phyloP scores from a whole-genome alignment of 306 rosid species.

The Cicer chorassanicum region DNA sequence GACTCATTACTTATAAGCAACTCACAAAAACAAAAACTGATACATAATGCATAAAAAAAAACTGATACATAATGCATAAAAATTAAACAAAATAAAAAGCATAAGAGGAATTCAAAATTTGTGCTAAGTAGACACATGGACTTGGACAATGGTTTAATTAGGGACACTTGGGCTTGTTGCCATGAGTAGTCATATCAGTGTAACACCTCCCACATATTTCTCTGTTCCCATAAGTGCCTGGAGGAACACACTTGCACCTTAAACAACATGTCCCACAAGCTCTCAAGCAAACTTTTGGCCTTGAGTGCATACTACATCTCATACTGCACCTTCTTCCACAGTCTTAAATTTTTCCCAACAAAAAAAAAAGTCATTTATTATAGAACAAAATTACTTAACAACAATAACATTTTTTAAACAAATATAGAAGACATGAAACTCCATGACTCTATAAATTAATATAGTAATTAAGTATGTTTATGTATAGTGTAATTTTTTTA shows the following conservation, averaged over 20 bases:
- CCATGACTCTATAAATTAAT: too few relatives aligned
- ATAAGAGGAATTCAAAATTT: not conserved
- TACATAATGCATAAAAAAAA: not conserved
- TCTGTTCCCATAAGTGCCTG: slow-evolving; percentile 56
- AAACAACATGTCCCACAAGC: slow-evolving; percentile 57
- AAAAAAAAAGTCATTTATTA: not conserved
- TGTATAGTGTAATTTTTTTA: too few relatives aligned
- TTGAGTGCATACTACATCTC: slow-evolving; percentile 50
- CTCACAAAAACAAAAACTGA: not conserved
- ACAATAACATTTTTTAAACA: not conserved
- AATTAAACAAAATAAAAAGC: not conserved
- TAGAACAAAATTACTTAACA: not conserved
- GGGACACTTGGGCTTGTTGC: slow-evolving; percentile 57
- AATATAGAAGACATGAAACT: not conserved
- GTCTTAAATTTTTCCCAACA: slow-evolving; percentile 21
- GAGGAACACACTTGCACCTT: slow-evolving; percentile 62
- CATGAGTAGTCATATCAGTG: slow-evolving; percentile 56
- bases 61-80: not conserved
- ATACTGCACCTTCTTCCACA: slow-evolving; percentile 44
- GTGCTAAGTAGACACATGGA: too few relatives aligned
- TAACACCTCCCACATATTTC: slow-evolving; percentile 54
- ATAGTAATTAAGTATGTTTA: too few relatives aligned
- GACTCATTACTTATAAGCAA: not conserved
- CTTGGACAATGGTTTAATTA: not conserved
- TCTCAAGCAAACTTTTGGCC: slow-evolving; percentile 48